Percentiles rank a stretch among this genome's conserved stretches.
phyloP scores from a whole-genome alignment of 2,329 filamentous ascomycete genomes.

The Rasamsonia emersonii region DNA sequence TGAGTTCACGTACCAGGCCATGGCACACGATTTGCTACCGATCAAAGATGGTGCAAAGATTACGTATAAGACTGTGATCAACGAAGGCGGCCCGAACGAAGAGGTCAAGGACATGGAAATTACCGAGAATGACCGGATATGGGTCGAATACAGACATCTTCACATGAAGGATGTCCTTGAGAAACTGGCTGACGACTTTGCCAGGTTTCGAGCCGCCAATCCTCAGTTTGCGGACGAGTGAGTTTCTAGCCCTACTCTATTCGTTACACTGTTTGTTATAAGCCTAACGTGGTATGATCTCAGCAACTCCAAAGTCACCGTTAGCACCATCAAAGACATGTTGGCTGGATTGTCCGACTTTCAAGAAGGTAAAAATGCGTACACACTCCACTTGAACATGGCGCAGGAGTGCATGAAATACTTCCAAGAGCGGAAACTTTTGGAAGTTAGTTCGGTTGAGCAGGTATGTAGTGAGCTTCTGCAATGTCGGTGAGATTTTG shows the following conservation, averaged over 20 bases:
- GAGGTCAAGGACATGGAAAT: slow-evolving; percentile 89
- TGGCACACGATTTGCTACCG: slow-evolving; percentile 87
- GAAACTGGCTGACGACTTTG: slow-evolving; percentile 85
- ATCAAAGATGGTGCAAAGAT: slow-evolving; percentile 85
- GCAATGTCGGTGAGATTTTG: neutral
- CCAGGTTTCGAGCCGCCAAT: slow-evolving; percentile 83
- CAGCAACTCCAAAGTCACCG: slow-evolving; percentile 59
- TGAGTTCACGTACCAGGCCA: slow-evolving; percentile 97
- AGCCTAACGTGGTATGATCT: too few relatives aligned
- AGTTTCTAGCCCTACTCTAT: slow-evolving; percentile 8
- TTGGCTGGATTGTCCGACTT: slow-evolving; percentile 89
- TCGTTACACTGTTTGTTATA: slow-evolving; percentile 6
- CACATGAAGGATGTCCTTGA: slow-evolving; percentile 99
- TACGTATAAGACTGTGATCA: slow-evolving; percentile 71
- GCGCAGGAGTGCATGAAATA: slow-evolving; percentile 94
- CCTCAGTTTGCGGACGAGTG: slow-evolving; percentile 76
- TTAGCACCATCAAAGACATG: slow-evolving; percentile 96
- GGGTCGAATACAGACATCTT: slow-evolving; percentile 86
- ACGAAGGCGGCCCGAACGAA: slow-evolving; percentile 60
- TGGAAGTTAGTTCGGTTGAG: slow-evolving; percentile 79
- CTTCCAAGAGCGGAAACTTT: slow-evolving; percentile 75
- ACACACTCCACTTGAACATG: slow-evolving; percentile 92
- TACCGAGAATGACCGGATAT: slow-evolving; percentile 81
- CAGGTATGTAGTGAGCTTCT: slow-evolving; percentile 44
- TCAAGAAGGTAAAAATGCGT: slow-evolving; percentile 89